Conservation (phyloP, 192 early-diverging fungal species). For the Coemansia umbellata region DNA sequence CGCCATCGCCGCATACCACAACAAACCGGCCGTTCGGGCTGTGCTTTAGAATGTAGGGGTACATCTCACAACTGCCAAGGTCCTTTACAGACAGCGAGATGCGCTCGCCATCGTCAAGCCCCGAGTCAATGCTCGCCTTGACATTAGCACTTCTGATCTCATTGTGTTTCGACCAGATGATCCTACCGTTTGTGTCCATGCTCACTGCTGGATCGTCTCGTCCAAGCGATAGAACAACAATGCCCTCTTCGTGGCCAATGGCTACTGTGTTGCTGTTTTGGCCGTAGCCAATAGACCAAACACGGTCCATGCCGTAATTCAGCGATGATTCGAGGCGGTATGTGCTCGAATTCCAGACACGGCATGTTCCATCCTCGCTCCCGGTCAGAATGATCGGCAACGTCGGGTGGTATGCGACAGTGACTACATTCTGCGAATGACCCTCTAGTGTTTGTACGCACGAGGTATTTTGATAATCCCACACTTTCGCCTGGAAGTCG, state of each 20-base stretch:
- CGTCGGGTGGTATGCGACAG: constrained; percentile 90
- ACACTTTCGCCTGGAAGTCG: constrained; percentile 92
- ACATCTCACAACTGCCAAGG: constrained; percentile 95
- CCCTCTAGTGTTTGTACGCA: constrained; percentile 99
- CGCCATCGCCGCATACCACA: constrained; percentile 97
- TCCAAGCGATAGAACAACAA: constrained; percentile 92
- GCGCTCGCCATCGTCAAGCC: constrained; percentile 89
- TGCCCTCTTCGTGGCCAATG: constrained; percentile 95
- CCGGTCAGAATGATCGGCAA: constrained; percentile 95
- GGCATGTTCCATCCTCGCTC: constrained; percentile 91
- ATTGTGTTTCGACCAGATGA: constrained; percentile 97
- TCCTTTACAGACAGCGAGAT: constrained; percentile 85
- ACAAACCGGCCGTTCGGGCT: constrained; percentile 98
- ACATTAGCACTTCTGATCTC: constrained; percentile 95
- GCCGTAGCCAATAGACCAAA: constrained; percentile 90
- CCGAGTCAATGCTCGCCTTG: constrained; percentile 78
- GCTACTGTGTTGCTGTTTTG: constrained; percentile 88
- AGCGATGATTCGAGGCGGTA: constrained; percentile 95
- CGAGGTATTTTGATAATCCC: constrained; percentile 99
- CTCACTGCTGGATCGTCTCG: constrained; percentile 93
- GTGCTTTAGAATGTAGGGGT: constrained; percentile 93
- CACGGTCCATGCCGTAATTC: constrained; percentile 96
- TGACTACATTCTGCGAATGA: constrained; percentile 90
- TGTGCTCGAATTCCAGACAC: constrained; percentile 96
- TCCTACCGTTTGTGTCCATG: constrained; percentile 96